Base-by-base conservation (phyloP, 306 rosid species). In the Inga oerstediana region DNA sequence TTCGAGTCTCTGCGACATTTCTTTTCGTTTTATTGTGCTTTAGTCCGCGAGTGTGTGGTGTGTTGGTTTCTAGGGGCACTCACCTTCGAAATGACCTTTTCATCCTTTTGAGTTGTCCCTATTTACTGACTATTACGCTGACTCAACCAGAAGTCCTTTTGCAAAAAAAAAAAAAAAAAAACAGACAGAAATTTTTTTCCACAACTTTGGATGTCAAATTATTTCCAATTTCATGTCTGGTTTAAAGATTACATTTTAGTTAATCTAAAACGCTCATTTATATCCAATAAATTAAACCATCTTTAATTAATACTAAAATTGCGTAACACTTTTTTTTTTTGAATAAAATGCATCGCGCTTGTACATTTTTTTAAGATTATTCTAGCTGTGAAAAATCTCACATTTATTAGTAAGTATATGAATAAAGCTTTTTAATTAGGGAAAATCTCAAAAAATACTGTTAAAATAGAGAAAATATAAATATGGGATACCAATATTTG, bases 31-130 rank as follows among this genome's bases (percentile, higher is more conserved):
- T 35, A 65, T 41, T 83, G 13, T 64, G n/a, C 71, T 27, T 27
- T 64, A 41, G 20, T 61, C 51, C 30, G 75, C 5, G 35, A 41
- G 75, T 71, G 19, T 32, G 32, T 13, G 6, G 27, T 10, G 30
- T 51, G 79, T 75, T 34, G 48, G 37, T 35, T 71, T 75, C 81
- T 76, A 7, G 78, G 86, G 76, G 73, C 80, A 81, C 82, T 79
- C 83, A 44, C 75, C 22, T 15, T 0, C 1, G 67, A 74, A 80
- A 90, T 44, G 85, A 86, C 93, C 4, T 65, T 62, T 83, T 76
- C 65, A 10, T 15, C 46, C 88, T 45, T 13, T 0, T 12, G 15
- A n/a, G 10, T 59, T 58, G 79, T 59, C 54, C 14, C 71, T 41
- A 76, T 76, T 76, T 76, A 58, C 80, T 6, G 4, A 56, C 59